Evolutionary conservation across 176 grass and related monocot genomes (phyloP), one percentile per base, ranked within the genome.

Genomic region (Oryza glumipatula): DNA sequence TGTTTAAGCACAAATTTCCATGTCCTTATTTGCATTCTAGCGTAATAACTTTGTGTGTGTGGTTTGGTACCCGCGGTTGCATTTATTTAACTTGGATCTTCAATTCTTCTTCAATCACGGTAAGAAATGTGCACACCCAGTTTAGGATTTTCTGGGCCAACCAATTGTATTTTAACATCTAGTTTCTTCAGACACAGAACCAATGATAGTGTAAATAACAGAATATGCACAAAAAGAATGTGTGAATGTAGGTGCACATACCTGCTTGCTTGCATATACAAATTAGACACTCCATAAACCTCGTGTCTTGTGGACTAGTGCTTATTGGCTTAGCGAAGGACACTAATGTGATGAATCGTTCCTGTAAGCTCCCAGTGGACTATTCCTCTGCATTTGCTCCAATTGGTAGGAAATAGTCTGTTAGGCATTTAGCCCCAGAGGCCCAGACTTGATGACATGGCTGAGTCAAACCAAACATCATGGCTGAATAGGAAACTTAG

Each of bases 371-470:
- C 82, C 54, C 64, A 76, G 75, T 79, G 58, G 75, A 95, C 74
- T 44, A 52, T 88, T 95, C 87, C 76, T 91, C 83, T 74, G 73
- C 78, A 78, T 88, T 80, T 61, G 23, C 80, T 39, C 83, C 87
- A 47, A 64, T 88, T 74, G 87, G 89, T 72, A 92, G 87, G 74
- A 93, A 98, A 66, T 88, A 26, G 26, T 98, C 91, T 68, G 89
- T 90, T 6, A 90, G 91, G 87, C 56, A 92, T 76, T 83, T 86
- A 60, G 65, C 71, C 30, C 30, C 30, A 3, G 30, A 32, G 30
- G 30, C 30, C 30, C 30, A 32, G 30, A 32, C 88, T 39, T 39
- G 38, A 28, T 33, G 14, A 13, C 16, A 32, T 67, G 38, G 38
- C 9, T 33, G 32, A 79, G 35, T 36, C 35, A 36, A 36, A 36